phyloP scores from a whole-genome alignment of 225 moss, liverwort and hornwort species.

The Thuidium tamariscinum region DNA sequence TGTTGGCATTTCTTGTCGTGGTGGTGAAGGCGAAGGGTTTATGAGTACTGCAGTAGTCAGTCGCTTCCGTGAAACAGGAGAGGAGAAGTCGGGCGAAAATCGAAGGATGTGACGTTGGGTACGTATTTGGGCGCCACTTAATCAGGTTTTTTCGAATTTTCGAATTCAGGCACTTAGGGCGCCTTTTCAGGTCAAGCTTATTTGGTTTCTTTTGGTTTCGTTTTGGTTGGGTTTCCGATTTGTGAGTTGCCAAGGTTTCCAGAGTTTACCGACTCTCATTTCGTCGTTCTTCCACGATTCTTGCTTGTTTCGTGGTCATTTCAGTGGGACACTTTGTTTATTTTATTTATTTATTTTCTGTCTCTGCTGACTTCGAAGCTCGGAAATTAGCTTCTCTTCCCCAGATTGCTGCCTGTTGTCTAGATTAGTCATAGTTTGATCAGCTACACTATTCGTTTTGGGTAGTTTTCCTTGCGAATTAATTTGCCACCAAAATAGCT shows the following conservation, averaged over 20 bases:
- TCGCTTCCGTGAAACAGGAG: not conserved
- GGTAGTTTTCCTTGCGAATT: not conserved
- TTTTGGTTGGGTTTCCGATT: not conserved
- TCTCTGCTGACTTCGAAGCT: not conserved
- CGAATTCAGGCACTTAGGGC: not conserved
- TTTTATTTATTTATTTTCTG: not conserved
- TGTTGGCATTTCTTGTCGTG: not conserved
- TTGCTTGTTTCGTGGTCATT: not conserved
- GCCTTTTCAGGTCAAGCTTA: not conserved
- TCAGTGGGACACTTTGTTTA: not conserved
- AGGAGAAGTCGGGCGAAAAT: not conserved
- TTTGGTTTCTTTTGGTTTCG: not conserved
- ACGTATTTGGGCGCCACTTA: not conserved
- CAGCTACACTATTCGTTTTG: not conserved
- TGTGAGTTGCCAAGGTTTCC: not conserved
- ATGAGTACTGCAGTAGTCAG: not conserved
- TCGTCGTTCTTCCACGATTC: not conserved
- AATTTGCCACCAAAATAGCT: not conserved
- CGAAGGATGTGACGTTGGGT: not conserved
- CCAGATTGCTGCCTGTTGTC: not conserved
- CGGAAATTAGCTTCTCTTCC: not conserved
- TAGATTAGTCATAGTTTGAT: not conserved
- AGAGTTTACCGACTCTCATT: not conserved
- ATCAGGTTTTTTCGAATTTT: not conserved
- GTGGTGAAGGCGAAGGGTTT: not conserved